Evolutionary conservation across 768 basidiomycete genomes (phyloP).

Genomic region (Glaciozyma antarctica): DNA sequence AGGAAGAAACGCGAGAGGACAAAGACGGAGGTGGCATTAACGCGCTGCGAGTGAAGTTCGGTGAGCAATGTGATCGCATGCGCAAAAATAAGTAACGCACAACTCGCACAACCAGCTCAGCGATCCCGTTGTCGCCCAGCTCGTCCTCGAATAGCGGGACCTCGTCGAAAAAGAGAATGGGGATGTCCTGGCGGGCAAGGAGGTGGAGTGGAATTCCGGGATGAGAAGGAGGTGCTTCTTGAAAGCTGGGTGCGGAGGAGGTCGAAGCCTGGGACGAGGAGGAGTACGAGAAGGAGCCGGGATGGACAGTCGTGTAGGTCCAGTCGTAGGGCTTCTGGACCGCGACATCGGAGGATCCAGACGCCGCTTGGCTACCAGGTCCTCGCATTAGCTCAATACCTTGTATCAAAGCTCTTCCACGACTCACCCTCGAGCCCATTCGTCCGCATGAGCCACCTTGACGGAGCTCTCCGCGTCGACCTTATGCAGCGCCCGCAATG

Average conservation of each 20-base stretch:
- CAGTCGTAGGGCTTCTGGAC: constrained; percentile 86
- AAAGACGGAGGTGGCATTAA: constrained; percentile 93
- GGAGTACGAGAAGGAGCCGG: constrained; percentile 43
- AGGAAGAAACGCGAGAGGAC: constrained; percentile 83
- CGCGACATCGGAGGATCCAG: constrained; percentile 48
- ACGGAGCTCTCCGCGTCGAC: constrained; percentile 72
- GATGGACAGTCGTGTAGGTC: constrained; percentile 89
- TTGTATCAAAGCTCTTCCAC: not conserved
- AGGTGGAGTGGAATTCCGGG: constrained; percentile 67
- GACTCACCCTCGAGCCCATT: constrained; percentile 63
- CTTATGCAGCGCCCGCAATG: constrained; percentile 55
- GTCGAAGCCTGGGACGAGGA: not conserved
- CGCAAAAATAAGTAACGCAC: constrained; percentile 47
- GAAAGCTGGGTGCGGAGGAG: not conserved
- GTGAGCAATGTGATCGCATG: not conserved
- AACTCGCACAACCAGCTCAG: constrained; percentile 70
- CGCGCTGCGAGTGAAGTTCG: constrained; percentile 52
- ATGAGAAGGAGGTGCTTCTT: constrained; percentile 17
- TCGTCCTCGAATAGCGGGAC: constrained; percentile 93
- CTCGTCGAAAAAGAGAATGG: constrained; percentile 96
- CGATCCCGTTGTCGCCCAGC: constrained; percentile 90
- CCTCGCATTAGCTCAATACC: not conserved
- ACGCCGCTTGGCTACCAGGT: constrained; percentile 3
- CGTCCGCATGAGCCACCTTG: constrained; percentile 87
- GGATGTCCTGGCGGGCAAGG: constrained; percentile 70